Base-by-base conservation (phyloP, 208 protist species). In the Trypanosoma brucei region DNA sequence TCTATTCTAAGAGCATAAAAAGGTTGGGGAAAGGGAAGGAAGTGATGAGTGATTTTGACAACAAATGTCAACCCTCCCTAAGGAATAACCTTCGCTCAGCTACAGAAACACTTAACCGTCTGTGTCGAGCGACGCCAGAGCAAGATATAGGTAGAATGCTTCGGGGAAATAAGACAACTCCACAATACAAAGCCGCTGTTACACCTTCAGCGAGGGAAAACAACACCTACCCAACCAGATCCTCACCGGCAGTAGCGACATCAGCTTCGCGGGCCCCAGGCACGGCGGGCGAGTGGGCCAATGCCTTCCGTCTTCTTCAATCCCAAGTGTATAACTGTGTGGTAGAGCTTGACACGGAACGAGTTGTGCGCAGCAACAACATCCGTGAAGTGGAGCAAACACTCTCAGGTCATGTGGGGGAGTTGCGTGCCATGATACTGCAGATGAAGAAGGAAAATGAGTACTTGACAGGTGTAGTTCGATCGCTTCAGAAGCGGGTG, bases 341-440 rank as follows among this genome's bases (percentile, higher is more conserved):
- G 35, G 63, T 79, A 35, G 84, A 91, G 61, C 58, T 94, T 33
- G 83, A 90, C 67, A 76, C 89, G 37, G 88, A 92, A 75, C 79
- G 81, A 35, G 66, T 64, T 6, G 76, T 84, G n/a, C 84, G 84
- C 53, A 70, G 64, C 0, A 77, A 86, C 62, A 72, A 70, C 49
- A 68, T 88, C 33, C 79, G 73, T 14, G 81, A 88, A 36, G 53
- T 92, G 55, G 56, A 75, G 13, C 62, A 65, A 50, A 68, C 74
- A 35, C 49, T 74, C 42, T 65, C 64, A 2, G 67, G 75, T 3
- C 70, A 92, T 34, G 40, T 91, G 36, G 73, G 71, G 0, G 81
- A 90, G 56, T 36, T 94, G 53, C 64, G 67, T 40, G 78, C 75
- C 13, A 73, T 72, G 44, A 51, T 91, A 38, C 55, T 67, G 66